Conservation (phyloP, 495 filamentous ascomycete genomes). For the Daldinia bambusicola region DNA sequence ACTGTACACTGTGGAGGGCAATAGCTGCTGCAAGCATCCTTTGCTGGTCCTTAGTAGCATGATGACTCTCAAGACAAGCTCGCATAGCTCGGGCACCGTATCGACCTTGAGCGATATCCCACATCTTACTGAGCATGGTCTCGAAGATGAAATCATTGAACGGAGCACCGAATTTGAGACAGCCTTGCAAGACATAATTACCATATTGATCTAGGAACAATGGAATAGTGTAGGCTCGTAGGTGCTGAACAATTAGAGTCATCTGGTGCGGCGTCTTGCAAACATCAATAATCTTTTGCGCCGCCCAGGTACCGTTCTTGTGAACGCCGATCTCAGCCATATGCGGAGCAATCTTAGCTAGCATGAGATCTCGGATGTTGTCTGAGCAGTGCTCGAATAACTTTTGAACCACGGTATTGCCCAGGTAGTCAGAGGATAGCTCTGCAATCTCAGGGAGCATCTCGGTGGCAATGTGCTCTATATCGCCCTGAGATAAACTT, state of each 20-base stretch:
- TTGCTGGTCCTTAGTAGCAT: slow-evolving; percentile 94
- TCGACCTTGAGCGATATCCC: slow-evolving; percentile 91
- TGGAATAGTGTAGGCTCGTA: slow-evolving; percentile 86
- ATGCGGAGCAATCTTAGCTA: slow-evolving; percentile 86
- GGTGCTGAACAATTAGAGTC: slow-evolving; percentile 80
- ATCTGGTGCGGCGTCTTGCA: slow-evolving; percentile 86
- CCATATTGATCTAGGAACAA: slow-evolving; percentile 97
- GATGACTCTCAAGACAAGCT: slow-evolving; percentile 95
- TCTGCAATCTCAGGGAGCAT: slow-evolving; percentile 98
- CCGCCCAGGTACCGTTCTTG: slow-evolving; percentile 99
- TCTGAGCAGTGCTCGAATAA: slow-evolving; percentile 97
- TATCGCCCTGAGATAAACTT: slow-evolving; percentile 82
- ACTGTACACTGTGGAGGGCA: slow-evolving; percentile 92
- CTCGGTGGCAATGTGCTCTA: slow-evolving; percentile 87
- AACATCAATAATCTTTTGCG: slow-evolving; percentile 98
- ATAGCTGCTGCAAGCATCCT: slow-evolving; percentile 94
- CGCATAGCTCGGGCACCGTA: slow-evolving; percentile 97
- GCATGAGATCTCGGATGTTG: slow-evolving; percentile 88
- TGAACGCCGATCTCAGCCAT: slow-evolving; percentile 96
- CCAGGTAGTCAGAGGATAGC: slow-evolving; percentile 92
- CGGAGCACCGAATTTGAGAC: slow-evolving; percentile 86
- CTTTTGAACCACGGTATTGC: slow-evolving; percentile 99
- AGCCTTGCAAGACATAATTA: slow-evolving; percentile 97
- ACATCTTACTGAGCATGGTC: slow-evolving; percentile 93
- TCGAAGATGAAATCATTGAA: slow-evolving; percentile 98